Conservation (phyloP, 768 basidiomycete species). For the Boletus pseudo-olivaceus region DNA sequence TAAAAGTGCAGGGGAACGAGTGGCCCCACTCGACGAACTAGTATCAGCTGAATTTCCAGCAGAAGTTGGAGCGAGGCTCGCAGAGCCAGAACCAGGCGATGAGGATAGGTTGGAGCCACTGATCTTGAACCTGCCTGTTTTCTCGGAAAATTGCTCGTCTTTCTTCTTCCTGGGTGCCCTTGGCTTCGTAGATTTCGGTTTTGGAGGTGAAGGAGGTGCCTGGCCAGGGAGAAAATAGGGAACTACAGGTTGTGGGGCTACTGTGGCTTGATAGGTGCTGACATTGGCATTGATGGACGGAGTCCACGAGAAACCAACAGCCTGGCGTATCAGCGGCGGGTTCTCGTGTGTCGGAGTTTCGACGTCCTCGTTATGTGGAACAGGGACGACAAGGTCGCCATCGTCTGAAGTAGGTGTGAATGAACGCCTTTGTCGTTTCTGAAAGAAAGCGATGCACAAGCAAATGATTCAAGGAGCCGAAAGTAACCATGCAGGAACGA, state of each 20-base stretch:
- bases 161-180: constrained; percentile 31
- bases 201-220: constrained; percentile 21
- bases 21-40: background rate
- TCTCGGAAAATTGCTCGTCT: constrained; percentile 40
- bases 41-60: constrained; percentile 15
- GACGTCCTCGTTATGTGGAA: constrained; percentile 34
- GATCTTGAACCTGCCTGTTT: constrained; percentile 50
- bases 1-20: background rate
- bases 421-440: constrained; percentile 45
- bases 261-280: constrained; percentile 29
- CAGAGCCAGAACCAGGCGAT: constrained; percentile 32
- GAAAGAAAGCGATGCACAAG: constrained; percentile 3
- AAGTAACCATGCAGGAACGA: background rate
- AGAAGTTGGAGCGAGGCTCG: constrained; percentile 34
- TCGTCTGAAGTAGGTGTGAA: constrained; percentile 55
- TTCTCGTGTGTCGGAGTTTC: constrained; percentile 46
- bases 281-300: constrained; percentile 27
- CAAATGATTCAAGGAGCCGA: background rate
- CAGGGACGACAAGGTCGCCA: constrained; percentile 38
- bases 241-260: constrained; percentile 19
- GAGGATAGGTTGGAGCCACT: constrained; percentile 18
- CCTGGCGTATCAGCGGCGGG: constrained; percentile 54
- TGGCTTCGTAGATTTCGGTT: constrained; percentile 26
- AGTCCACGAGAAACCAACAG: constrained; percentile 50
- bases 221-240: constrained; percentile 56